Percentiles rank a stretch among this genome's conserved stretches.
Conservation (phyloP, 176 grass and related monocot species). For the Leersia perrieri region DNA sequence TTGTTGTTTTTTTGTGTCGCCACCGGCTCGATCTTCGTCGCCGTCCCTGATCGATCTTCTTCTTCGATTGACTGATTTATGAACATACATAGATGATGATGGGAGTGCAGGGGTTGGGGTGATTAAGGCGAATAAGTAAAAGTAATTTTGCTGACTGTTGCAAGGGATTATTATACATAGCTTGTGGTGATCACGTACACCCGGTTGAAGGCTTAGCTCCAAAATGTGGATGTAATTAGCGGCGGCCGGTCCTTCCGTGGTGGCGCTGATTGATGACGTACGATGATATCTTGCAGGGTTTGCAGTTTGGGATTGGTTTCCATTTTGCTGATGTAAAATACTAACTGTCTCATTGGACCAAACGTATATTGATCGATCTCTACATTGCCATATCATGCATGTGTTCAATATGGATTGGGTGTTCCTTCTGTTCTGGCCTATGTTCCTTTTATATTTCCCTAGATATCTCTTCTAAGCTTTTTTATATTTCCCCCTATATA, state of each 20-base stretch:
- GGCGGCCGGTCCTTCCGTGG: background rate
- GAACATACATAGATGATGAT: conserved; percentile 28
- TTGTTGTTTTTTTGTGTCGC: conserved; percentile 16
- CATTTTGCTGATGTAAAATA: conserved; percentile 25
- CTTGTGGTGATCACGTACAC: conserved; percentile 3
- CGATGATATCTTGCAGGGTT: conserved; percentile 7
- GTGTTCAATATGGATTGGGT: background rate
- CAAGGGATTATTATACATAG: conserved; percentile 18
- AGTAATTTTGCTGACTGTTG: conserved; percentile 39
- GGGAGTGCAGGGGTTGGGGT: conserved; percentile 17
- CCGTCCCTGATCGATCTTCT: conserved; percentile 17
- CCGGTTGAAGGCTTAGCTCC: background rate
- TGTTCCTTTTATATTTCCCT: too few species aligned
- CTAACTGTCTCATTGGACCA: background rate
- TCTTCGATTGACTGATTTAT: conserved; percentile 20
- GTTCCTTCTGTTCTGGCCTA: background rate
- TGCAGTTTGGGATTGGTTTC: conserved; percentile 26
- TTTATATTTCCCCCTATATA: too few species aligned
- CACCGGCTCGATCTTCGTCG: background rate
- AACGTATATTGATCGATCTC: conserved; percentile 19
- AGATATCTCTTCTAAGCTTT: background rate
- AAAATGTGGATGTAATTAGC: conserved; percentile 37
- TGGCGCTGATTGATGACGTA: background rate
- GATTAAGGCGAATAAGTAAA: conserved; percentile 8
- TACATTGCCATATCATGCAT: background rate